Conservation (phyloP, 2,329 filamentous ascomycete genomes). For the Curvularia lunata region DNA sequence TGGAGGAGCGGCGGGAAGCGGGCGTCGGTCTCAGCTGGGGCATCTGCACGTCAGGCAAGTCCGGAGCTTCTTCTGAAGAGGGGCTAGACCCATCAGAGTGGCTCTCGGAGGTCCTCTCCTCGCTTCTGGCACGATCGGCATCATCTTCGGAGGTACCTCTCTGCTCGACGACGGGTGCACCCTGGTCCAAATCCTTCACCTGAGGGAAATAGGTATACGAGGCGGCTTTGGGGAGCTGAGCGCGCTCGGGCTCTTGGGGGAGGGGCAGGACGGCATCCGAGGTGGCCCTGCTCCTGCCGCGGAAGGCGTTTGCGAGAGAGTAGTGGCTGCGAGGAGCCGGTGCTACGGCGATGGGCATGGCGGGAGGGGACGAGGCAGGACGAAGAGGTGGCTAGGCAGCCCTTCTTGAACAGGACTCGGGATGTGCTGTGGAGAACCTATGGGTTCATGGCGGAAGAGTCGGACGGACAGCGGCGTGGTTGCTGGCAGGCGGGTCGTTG, state of each 20-base stretch:
- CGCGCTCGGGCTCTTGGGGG: conserved; percentile 32
- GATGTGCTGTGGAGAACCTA: conserved; percentile 16
- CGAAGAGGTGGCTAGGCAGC: conserved; percentile 6
- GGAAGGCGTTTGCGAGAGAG: conserved; percentile 38
- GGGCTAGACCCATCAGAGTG: conserved; percentile 56
- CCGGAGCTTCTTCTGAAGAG: conserved; percentile 47
- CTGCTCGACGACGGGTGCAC: conserved; percentile 35
- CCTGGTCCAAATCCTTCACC: conserved; percentile 47
- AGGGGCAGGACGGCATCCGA: conserved; percentile 40
- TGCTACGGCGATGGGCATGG: conserved; percentile 44
- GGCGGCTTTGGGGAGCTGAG: conserved; percentile 47
- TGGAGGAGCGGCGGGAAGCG: conserved; percentile 44
- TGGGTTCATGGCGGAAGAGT: conserved; percentile 28
- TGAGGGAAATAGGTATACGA: conserved; percentile 52
- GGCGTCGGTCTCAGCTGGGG: conserved; percentile 41
- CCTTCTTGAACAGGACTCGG: conserved; percentile 1
- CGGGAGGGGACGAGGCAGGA: conserved; percentile 16
- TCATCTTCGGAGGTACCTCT: conserved; percentile 45
- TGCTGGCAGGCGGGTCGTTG: conserved; percentile 25
- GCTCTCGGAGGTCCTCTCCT: conserved; percentile 46
- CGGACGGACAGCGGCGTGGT: conserved; percentile 24
- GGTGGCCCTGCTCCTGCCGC: conserved; percentile 41
- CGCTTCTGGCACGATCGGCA: conserved; percentile 32
- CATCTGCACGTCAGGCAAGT: conserved; percentile 37
- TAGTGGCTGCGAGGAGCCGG: conserved; percentile 40